Conservation (phyloP, 2,329 filamentous ascomycete genomes). For the Scedosporium minutisporum region DNA sequence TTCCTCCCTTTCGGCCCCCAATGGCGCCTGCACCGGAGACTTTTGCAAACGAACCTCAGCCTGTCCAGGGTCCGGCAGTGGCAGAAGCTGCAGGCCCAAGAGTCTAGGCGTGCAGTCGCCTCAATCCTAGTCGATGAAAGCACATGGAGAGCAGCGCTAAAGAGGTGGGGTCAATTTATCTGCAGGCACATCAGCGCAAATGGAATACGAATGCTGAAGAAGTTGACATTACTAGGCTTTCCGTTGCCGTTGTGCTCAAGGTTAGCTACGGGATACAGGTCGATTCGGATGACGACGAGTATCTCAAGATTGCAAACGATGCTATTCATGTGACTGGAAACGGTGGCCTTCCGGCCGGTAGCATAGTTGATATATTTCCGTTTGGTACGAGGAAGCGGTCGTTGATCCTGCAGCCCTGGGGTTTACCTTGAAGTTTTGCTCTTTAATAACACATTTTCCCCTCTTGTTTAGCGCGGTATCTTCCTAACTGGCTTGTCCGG, state of each 20-base stretch:
- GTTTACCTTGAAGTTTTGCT: too few relatives aligned
- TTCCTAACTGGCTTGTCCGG: slow-evolving; percentile 19
- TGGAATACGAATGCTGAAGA: too few relatives aligned
- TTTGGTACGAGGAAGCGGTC: slow-evolving; percentile 13
- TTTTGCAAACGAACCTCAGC: slow-evolving; percentile 32
- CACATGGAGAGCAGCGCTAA: not conserved
- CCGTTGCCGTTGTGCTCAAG: slow-evolving; percentile 21
- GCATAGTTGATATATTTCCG: slow-evolving; percentile 36
- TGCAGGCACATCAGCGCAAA: not conserved
- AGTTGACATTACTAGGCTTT: slow-evolving; percentile 13
- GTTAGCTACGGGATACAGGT: slow-evolving; percentile 22
- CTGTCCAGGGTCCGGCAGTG: slow-evolving; percentile 22
- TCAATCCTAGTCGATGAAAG: not conserved
- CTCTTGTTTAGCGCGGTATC: slow-evolving; percentile 13
- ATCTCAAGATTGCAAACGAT: slow-evolving; percentile 20
- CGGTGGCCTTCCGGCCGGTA: slow-evolving; percentile 20
- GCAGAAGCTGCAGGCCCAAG: slow-evolving; percentile 15
- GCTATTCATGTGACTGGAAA: slow-evolving; percentile 22
- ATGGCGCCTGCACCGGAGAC: slow-evolving; percentile 31
- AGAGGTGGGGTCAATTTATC: not conserved
- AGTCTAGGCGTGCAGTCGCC: slow-evolving; percentile 9
- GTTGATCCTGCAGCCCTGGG: too few relatives aligned
- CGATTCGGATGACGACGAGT: slow-evolving; percentile 17
- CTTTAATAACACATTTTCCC: too few relatives aligned
- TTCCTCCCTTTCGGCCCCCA: slow-evolving; percentile 31